Evolutionary conservation across 805 yeast genomes (phyloP).

Genomic region (Wickerhamiella galacta): DNA sequence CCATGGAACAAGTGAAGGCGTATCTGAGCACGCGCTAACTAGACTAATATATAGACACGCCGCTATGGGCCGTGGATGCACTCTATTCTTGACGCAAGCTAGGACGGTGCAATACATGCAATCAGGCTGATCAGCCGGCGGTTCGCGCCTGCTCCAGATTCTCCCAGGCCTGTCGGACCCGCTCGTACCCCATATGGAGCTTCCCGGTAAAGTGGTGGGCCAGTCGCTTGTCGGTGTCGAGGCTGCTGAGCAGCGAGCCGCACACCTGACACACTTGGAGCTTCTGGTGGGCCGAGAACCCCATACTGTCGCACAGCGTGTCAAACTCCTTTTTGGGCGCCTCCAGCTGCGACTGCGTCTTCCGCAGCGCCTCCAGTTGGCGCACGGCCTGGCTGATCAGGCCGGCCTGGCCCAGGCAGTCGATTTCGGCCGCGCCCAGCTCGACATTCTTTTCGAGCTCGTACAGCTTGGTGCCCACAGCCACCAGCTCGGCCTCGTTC

Average conservation of each 20-base stretch:
- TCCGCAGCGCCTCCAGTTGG: constrained; percentile 5
- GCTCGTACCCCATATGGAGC: constrained; percentile 67
- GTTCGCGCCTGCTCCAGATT: neutral
- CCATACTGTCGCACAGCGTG: constrained; percentile 51
- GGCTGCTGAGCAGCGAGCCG: constrained; percentile 71
- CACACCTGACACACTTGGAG: constrained; percentile 80
- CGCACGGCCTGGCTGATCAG: constrained; percentile 24
- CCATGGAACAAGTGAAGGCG: constrained; percentile 53
- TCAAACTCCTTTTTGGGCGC: constrained; percentile 37
- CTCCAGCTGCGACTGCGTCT: neutral
- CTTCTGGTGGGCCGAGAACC: constrained; percentile 78
- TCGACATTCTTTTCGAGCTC: constrained; percentile 24
- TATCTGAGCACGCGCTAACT: constrained; percentile 21
- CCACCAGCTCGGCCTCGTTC: constrained; percentile 10
- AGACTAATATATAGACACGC: neutral
- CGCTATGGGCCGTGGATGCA: neutral
- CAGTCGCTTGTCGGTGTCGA: constrained; percentile 74
- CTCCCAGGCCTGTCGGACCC: constrained; percentile 32
- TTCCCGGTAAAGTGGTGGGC: constrained; percentile 86
- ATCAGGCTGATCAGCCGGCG: neutral
- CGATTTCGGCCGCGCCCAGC: constrained; percentile 7
- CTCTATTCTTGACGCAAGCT: neutral
- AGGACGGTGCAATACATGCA: neutral
- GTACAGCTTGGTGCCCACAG: constrained; percentile 16
- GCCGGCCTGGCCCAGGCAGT: constrained; percentile 8